Evolutionary conservation across 129 eudicot genomes (phyloP).

Genomic region (Pseudognaphalium luteoalbum): DNA sequence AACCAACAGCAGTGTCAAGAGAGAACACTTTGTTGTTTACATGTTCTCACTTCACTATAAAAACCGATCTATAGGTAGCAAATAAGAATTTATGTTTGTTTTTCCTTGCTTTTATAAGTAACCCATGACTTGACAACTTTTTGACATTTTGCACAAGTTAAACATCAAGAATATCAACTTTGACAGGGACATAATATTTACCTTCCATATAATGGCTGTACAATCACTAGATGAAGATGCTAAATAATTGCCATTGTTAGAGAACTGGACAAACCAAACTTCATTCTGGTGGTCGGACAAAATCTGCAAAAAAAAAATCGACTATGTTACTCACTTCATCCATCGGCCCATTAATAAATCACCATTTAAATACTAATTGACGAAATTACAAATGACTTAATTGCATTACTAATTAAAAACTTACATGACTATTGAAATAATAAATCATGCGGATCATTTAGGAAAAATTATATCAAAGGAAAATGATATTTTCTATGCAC

Average conservation of each 20-base stretch:
- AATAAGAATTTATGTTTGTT: background rate
- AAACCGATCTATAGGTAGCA: background rate
- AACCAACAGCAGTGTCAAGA: background rate
- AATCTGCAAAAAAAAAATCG: slow-evolving; percentile 49
- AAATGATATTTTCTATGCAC: background rate
- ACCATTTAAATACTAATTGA: slow-evolving; percentile 8
- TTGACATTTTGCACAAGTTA: slow-evolving; percentile 1
- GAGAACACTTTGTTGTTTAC: background rate
- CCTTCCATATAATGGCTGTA: slow-evolving; percentile 96
- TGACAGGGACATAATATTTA: slow-evolving; percentile 27
- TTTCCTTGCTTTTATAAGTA: slow-evolving; percentile 11
- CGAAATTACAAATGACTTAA: background rate
- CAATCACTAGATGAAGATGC: slow-evolving; percentile 95
- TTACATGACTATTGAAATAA: slow-evolving; percentile 5
- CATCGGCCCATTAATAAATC: background rate
- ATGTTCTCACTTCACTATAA: background rate
- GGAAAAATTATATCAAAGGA: background rate
- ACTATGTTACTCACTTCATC: slow-evolving; percentile 12
- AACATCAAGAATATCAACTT: slow-evolving; percentile 24
- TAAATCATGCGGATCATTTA: slow-evolving; percentile 15
- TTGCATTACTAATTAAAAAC: background rate
- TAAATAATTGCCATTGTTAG: slow-evolving; percentile 74
- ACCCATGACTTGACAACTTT: background rate
- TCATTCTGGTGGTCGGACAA: slow-evolving; percentile 76
- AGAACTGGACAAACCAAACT: slow-evolving; percentile 96